Conservation (phyloP, 2,329 filamentous ascomycete genomes). For the Pleurostoma richardsiae region DNA sequence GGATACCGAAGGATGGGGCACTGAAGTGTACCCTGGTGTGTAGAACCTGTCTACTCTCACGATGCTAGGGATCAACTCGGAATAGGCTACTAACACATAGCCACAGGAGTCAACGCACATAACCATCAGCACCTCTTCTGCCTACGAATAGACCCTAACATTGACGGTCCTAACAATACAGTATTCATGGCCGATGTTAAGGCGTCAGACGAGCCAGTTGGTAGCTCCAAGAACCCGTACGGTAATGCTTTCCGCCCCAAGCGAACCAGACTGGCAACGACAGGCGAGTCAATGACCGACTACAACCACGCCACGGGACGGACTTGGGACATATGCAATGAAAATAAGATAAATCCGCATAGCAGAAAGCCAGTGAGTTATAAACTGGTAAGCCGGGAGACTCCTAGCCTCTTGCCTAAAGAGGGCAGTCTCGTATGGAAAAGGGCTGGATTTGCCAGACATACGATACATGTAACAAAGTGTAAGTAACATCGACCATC, state of each 20-base stretch:
- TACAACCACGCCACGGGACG: slow-evolving; percentile 75
- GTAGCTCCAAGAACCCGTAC: slow-evolving; percentile 77
- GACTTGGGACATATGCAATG: slow-evolving; percentile 89
- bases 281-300: slow-evolving; percentile 65
- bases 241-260: slow-evolving; percentile 88
- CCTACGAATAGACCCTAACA: slow-evolving; percentile 77
- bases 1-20: slow-evolving; percentile 82
- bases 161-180: slow-evolving; percentile 81
- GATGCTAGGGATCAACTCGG: no score
- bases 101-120: slow-evolving; percentile 74
- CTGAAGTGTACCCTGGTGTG: slow-evolving; percentile 72
- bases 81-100: no score
- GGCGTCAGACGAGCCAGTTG: slow-evolving; percentile 66
- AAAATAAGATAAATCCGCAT: slow-evolving; percentile 77
- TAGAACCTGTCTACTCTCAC: no score
- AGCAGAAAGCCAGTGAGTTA: slow-evolving; percentile 81
- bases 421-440: slow-evolving; percentile 82
- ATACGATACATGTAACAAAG: slow-evolving; percentile 83
- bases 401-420: slow-evolving; percentile 76
- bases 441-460: slow-evolving; percentile 78
- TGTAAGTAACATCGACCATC: slow-evolving; percentile 50
- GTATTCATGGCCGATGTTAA: slow-evolving; percentile 79
- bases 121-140: slow-evolving; percentile 97
- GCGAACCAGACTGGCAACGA: slow-evolving; percentile 73
- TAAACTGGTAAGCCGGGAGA: slow-evolving; percentile 84